phyloP scores from a whole-genome alignment of 2,329 filamentous ascomycete genomes.

The Decorospora gaudefroyi region DNA sequence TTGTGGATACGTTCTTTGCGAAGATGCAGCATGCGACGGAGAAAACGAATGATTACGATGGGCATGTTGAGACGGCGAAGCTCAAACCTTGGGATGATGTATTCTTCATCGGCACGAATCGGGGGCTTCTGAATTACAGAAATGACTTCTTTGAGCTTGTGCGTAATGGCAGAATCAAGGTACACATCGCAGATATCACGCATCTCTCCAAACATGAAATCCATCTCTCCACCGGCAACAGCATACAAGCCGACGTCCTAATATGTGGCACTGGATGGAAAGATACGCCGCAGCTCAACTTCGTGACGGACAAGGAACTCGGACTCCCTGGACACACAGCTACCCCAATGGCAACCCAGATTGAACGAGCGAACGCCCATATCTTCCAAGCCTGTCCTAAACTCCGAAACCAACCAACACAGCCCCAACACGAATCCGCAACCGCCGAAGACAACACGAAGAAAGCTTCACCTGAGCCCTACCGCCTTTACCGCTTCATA shows the following conservation, averaged over 20 bases:
- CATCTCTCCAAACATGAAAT: slow-evolving; percentile 54
- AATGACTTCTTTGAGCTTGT: slow-evolving; percentile 62
- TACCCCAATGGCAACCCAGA: slow-evolving; percentile 11
- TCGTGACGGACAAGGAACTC: slow-evolving; percentile 44
- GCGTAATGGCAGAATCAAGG: slow-evolving; percentile 55
- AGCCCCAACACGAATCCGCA: slow-evolving; percentile 13
- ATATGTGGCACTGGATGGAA: slow-evolving; percentile 64
- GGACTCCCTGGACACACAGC: slow-evolving; percentile 30
- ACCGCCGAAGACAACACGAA: slow-evolving; percentile 11
- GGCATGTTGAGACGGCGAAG: slow-evolving; percentile 48
- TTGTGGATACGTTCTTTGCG: slow-evolving; percentile 61
- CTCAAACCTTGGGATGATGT: slow-evolving; percentile 50
- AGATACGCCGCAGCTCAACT: slow-evolving; percentile 57
- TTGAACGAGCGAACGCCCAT: slow-evolving; percentile 53
- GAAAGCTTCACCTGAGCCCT: slow-evolving; percentile 31
- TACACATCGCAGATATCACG: slow-evolving; percentile 61
- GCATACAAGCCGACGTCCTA: slow-evolving; percentile 56
- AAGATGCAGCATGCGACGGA: slow-evolving; percentile 59
- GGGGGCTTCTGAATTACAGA: slow-evolving; percentile 65
- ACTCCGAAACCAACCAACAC: slow-evolving; percentile 57
- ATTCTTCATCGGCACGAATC: slow-evolving; percentile 60
- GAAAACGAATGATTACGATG: slow-evolving; percentile 52
- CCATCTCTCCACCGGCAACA: slow-evolving; percentile 55
- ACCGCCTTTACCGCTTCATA: slow-evolving; percentile 54
- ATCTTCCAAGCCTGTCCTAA: slow-evolving; percentile 60